Evolutionary conservation across 2,329 filamentous ascomycete genomes (phyloP).

Genomic region (Penicillium sp.): DNA sequence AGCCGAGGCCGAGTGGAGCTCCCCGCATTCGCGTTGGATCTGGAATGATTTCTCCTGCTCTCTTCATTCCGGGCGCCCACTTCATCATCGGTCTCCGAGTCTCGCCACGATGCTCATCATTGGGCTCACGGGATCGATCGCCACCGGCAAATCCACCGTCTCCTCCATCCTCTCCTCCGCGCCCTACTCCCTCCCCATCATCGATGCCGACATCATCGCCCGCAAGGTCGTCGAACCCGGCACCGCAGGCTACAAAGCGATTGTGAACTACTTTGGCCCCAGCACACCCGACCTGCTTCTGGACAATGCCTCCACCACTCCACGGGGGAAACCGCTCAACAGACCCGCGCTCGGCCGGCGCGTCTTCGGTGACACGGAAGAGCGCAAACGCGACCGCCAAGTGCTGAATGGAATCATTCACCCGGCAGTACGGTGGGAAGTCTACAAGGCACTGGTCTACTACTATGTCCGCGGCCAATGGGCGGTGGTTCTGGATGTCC

Average conservation of each 20-base stretch:
- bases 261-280: conserved; percentile 75
- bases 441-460: conserved; percentile 70
- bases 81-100: neutral
- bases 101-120: conserved; percentile 74
- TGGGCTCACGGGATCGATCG: conserved; percentile 93
- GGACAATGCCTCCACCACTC: conserved; percentile 39
- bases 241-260: conserved; percentile 75
- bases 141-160: conserved; percentile 96
- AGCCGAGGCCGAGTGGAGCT: no score
- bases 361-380: conserved; percentile 77
- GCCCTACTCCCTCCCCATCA: conserved; percentile 82
- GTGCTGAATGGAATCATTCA: conserved; percentile 89
- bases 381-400: conserved; percentile 66
- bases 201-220: conserved; percentile 91
- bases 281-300: conserved; percentile 83
- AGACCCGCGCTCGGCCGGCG: conserved; percentile 77
- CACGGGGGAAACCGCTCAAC: conserved; percentile 65
- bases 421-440: conserved; percentile 78
- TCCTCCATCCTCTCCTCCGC: conserved; percentile 74
- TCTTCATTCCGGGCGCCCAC: conserved; percentile 1
- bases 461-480: conserved; percentile 73
- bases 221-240: conserved; percentile 93
- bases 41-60: no score
- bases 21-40: no score
- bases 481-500: conserved; percentile 90